Evolutionary conservation across 768 basidiomycete species (phyloP), one percentile per base, ranked within the genome.

Genomic region (Pulveroboletus sp.): DNA sequence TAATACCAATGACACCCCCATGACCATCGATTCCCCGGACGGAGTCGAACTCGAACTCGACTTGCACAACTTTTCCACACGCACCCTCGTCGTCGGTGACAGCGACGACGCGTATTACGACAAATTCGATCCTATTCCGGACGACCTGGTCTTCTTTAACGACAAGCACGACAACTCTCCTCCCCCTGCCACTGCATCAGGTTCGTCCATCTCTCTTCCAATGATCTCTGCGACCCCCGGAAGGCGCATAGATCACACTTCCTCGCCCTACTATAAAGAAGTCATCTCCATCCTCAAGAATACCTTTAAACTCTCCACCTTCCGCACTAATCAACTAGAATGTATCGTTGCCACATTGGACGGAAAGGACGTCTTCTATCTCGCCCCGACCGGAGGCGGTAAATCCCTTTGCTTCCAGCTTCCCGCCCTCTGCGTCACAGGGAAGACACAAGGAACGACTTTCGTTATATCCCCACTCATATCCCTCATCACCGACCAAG

Each of bases 331-430:
- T 67, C 96, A 98, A 63, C 76, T 93, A 34, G 85, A 89, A 60
- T 92, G 89, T 2, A 88, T 98, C 54, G 78, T 80, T 37, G 86
- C 86, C 14, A 83, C 88, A 0, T 71, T 99, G 66, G 73, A 76
- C 2, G 92, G 87, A 8, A 79, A 75, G 47, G 95, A 98, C 61
- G 90, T 92, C 16, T 93, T 98, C 56, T 90, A 97, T 16, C 77
- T 98, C 8, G 94, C 97, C 82, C 96, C 96, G 1, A 99, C 96
- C 1, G 93, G 93, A 30, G 93, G 93, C 5, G 92, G 92, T 1
- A 93, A 94, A 70, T 89, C 86, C 59, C 72, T 93, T 32, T 92
- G 87, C 57, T 93, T 85, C 67, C 85, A 97, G 65, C 82, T 98
- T 2, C 96, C 96, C 0, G 94, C 93, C 2, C 76, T 96, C 29